phyloP scores from a whole-genome alignment of 148 eudicot genomes.

The Heliamphora exappendiculata region DNA sequence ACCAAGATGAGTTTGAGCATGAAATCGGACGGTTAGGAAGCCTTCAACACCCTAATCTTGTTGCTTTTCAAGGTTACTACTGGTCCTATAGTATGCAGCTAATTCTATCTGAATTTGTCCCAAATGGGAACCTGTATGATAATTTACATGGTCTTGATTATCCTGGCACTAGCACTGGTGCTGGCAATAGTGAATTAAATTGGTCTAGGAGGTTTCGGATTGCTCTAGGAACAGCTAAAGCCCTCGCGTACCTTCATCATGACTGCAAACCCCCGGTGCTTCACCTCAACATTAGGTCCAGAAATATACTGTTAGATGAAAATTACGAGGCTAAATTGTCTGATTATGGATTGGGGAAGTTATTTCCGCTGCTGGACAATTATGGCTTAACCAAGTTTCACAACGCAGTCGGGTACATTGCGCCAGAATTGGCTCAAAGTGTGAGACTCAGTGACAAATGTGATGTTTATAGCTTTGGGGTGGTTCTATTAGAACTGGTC shows the following conservation, averaged over 20 bases:
- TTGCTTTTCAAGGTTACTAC: constrained; percentile 79
- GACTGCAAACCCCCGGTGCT: constrained; percentile 76
- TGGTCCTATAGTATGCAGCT: constrained; percentile 83
- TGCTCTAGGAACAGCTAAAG: constrained; percentile 80
- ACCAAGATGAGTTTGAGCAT: constrained; percentile 88
- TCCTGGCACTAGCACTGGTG: constrained; percentile 69
- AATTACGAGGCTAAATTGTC: constrained; percentile 64
- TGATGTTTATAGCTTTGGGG: constrained; percentile 88
- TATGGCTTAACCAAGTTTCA: constrained; percentile 56
- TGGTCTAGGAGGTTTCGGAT: constrained; percentile 77
- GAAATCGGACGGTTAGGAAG: constrained; percentile 76
- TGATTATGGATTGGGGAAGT: constrained; percentile 71
- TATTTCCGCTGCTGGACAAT: constrained; percentile 65
- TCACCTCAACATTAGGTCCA: constrained; percentile 82
- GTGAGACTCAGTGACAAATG: constrained; percentile 65
- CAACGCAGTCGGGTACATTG: constrained; percentile 82
- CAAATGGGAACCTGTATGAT: constrained; percentile 70
- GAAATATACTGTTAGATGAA: constrained; percentile 71
- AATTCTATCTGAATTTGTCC: constrained; percentile 61
- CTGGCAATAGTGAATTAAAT: constrained; percentile 50
- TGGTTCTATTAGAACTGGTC: constrained; percentile 74
- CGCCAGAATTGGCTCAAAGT: constrained; percentile 84
- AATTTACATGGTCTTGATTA: constrained; percentile 58
- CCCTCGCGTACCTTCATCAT: constrained; percentile 83
- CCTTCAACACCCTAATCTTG: constrained; percentile 68